Conservation (phyloP, 345 rosid species). For the Syzygium aromaticum region DNA sequence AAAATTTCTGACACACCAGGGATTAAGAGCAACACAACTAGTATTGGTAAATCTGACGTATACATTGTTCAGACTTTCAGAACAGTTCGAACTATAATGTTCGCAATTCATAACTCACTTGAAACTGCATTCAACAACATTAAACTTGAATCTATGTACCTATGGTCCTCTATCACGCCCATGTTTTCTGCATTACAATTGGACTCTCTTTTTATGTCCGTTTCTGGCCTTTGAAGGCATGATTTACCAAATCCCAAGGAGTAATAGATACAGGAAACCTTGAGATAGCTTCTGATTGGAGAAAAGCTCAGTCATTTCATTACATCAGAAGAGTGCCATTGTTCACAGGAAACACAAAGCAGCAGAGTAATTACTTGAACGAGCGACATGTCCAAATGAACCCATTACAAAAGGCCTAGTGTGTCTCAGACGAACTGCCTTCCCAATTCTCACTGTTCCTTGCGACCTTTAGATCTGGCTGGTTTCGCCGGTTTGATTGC, state of each 20-base stretch:
- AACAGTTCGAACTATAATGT: neutral
- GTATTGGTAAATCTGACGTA: neutral
- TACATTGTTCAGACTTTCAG: neutral
- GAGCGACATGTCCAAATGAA: neutral
- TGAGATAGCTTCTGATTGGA: neutral
- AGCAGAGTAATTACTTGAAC: neutral
- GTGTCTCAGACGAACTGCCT: neutral
- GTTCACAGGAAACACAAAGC: neutral
- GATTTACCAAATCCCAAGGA: neutral
- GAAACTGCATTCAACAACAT: neutral
- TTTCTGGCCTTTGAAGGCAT: neutral
- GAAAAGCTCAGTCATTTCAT: neutral
- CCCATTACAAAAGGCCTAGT: neutral
- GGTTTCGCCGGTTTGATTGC: conserved; percentile 60
- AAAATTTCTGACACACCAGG: neutral
- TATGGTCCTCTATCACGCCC: neutral
- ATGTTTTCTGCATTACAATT: neutral
- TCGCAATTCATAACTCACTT: neutral
- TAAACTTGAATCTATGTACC: neutral
- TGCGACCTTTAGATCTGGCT: conserved; percentile 46
- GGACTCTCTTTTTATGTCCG: neutral
- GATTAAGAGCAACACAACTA: neutral
- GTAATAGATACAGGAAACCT: neutral
- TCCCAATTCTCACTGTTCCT: conserved; percentile 13
- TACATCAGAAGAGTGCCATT: neutral